Evolutionary conservation across 2,329 filamentous ascomycete species (phyloP).

Genomic region (Colletotrichum cereale): DNA sequence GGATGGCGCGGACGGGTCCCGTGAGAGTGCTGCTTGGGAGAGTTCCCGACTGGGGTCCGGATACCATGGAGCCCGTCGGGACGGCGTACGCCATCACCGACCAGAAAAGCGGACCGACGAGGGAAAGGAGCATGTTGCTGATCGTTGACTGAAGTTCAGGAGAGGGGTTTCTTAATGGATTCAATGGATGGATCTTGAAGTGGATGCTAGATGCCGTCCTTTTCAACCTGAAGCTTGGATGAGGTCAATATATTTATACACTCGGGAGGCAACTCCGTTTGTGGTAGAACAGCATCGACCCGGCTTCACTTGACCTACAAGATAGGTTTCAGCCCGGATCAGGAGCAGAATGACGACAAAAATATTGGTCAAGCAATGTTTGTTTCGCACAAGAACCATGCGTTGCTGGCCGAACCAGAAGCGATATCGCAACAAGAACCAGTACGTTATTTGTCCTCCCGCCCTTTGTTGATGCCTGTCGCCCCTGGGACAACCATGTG

Average conservation of each 20-base stretch:
- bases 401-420: not conserved
- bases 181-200: not conserved
- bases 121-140: not conserved
- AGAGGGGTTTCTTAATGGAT: not conserved
- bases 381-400: slow-evolving; percentile 10
- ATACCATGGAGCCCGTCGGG: not conserved
- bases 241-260: not conserved
- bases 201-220: not conserved
- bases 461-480: not conserved
- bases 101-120: slow-evolving; percentile 11
- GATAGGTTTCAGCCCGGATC: not conserved
- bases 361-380: not conserved
- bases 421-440: not conserved
- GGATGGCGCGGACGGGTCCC: slow-evolving; percentile 24
- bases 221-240: not conserved
- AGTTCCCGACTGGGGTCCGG: not conserved
- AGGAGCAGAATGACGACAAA: not conserved
- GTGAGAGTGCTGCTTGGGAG: slow-evolving; percentile 16
- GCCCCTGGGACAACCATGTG: slow-evolving; percentile 8
- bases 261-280: not conserved
- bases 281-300: not conserved
- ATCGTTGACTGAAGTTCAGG: not conserved
- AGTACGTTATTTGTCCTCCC: slow-evolving; percentile 1
- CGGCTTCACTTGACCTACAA: not conserved
- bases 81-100: slow-evolving; percentile 7